These are phyloP conservation scores for Pseudocohnilembus persalinus DNA, from an alignment of 169 alveolate genomes.

Conservation along the genomic window DNA sequence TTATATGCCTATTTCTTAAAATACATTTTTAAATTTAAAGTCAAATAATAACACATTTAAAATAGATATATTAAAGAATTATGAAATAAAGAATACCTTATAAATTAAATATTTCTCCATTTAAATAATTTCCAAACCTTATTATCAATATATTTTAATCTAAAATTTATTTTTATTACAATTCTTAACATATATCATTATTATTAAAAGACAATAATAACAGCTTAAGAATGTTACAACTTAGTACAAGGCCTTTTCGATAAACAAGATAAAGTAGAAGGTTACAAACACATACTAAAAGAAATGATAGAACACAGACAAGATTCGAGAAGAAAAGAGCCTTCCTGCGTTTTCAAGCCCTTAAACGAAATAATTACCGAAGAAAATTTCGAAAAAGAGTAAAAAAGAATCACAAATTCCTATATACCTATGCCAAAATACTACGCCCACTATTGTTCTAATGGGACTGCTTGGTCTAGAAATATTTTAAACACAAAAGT, in stretches of 20 bases:
- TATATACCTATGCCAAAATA: conserved; percentile 38
- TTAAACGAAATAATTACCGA: conserved; percentile 1
- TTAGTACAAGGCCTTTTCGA: neutral
- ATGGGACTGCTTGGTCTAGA: conserved; percentile 9
- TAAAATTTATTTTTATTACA: too few species aligned
- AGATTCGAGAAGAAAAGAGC: conserved; percentile 9
- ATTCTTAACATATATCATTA: too few species aligned
- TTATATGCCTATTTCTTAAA: too few species aligned
- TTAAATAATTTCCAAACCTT: too few species aligned
- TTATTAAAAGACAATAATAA: neutral
- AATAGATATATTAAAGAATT: too few species aligned
- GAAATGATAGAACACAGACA: conserved; percentile 27
- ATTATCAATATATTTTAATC: too few species aligned
- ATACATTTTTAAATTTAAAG: too few species aligned
- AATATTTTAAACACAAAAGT: conserved; percentile 14
- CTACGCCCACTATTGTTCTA: conserved; percentile 14
- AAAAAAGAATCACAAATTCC: conserved; percentile 35
- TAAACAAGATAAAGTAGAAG: neutral
- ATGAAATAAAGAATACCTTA: too few species aligned
- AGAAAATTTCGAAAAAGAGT: conserved; percentile 25
- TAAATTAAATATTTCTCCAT: too few species aligned
- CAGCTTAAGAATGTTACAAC: neutral
- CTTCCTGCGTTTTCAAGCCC: conserved; percentile 34
- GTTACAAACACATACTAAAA: neutral
- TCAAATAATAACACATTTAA: too few species aligned